These are phyloP conservation scores for Hemisphaericaspora subhashii DNA, from an alignment of 1,139 yeast genomes.

Conservation along the genomic window DNA sequence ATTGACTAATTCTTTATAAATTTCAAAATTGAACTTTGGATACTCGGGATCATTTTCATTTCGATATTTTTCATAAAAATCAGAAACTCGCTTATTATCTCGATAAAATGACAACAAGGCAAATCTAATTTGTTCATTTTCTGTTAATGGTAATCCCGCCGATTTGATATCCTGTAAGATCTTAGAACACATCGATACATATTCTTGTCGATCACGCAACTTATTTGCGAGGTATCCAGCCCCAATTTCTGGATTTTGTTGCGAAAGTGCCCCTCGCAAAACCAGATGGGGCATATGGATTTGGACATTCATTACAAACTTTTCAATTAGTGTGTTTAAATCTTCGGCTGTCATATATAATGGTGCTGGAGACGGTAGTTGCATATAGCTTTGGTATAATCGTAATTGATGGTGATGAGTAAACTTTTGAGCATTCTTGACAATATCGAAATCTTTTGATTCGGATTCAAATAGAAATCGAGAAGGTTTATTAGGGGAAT, in stretches of 20 bases:
- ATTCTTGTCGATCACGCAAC: constrained; percentile 19
- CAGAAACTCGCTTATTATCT: constrained; percentile 25
- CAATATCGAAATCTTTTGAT: constrained; percentile 11
- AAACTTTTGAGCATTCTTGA: constrained; percentile 17
- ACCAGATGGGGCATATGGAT: too few species aligned
- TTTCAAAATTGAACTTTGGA: constrained; percentile 20
- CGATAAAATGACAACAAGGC: constrained; percentile 31
- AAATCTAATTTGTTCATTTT: constrained; percentile 30
- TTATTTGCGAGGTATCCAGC: too few species aligned
- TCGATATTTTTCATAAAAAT: constrained; percentile 3
- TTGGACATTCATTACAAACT: too few species aligned
- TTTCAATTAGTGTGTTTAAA: constrained; percentile 36
- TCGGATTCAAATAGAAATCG: too few species aligned
- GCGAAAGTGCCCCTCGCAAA: too few species aligned
- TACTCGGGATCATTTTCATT: constrained; percentile 6
- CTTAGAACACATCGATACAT: constrained; percentile 22
- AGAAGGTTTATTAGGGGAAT: too few species aligned
- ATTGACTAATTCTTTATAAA: constrained; percentile 19
- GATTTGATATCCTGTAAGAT: constrained; percentile 29
- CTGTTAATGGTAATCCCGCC: constrained; percentile 28
- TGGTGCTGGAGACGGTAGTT: constrained; percentile 37
- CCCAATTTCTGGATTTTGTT: too few species aligned
- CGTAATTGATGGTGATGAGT: constrained; percentile 24
- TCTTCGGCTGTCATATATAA: constrained; percentile 32
- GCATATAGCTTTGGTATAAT: constrained; percentile 33